Evolutionary conservation across 179 eudicot species (phyloP), one percentile per base, ranked within the genome.

Genomic region (Corrigiola litoralis): DNA sequence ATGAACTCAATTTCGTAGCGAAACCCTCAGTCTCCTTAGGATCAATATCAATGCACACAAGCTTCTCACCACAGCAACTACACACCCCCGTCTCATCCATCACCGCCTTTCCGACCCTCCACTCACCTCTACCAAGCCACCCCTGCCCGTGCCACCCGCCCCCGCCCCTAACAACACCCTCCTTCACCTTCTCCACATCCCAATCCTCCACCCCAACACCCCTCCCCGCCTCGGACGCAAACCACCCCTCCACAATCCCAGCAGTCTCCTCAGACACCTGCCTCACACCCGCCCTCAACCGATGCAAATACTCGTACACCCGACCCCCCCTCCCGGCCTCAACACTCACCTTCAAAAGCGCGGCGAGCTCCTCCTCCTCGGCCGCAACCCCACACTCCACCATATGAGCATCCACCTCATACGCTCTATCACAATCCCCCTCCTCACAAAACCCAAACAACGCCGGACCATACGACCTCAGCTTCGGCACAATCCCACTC

Each of bases 71-170:
- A 74, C 99, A 94, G 0, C 80, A 80, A 25, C 74, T 54, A 75
- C 99, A 90, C 11, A 79, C 78, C 21, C 97, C 97, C 1, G 21
- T 60, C 74, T 80, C 75, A 56, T 86, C 80, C 76, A 94, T 80
- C 62, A 70, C 77, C 1, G 95, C 81, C 79, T 84, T 84, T 34
- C 61, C 75, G 23, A 90, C 89, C 48, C 61, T 79, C 97, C 97
- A 94, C 34, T 81, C 75, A 67, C 97, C 97, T 46, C 63, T 86
- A 47, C 98, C 98, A 52, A 94, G 78, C 99, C 99, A 94, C 61
- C 99, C 99, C 75, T 86, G 85, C 18, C 96, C 97, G 52, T 94
- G 97, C 92, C 97, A 94, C 41, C 99, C 97, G 18, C 99, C 99
- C 18, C 99, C 99, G 32, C 96, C 90, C 62, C 72, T 85, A 57